These are phyloP conservation scores for Cymodocea nodosa DNA, from an alignment of 116 monocot genomes.

Conservation along the genomic window DNA sequence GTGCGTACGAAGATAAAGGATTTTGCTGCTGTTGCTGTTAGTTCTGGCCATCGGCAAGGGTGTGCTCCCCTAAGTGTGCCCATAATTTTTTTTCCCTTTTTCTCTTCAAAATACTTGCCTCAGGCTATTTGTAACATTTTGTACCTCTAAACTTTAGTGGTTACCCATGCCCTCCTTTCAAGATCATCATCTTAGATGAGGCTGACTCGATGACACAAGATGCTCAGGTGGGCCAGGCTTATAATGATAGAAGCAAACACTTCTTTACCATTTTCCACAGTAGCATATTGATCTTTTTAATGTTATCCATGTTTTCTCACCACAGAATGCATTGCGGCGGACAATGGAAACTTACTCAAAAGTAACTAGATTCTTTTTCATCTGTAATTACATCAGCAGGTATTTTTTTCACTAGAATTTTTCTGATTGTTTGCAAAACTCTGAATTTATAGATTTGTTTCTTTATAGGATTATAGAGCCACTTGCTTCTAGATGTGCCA, in stretches of 20 bases:
- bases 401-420: slow-evolving; percentile 8
- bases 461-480: slow-evolving; percentile 85
- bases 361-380: slow-evolving; percentile 94
- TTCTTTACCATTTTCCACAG: background rate
- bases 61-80: slow-evolving; percentile 10
- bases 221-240: slow-evolving; percentile 55
- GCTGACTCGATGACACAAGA: slow-evolving; percentile 99
- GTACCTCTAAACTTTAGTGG: slow-evolving; percentile 27
- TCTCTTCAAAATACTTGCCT: background rate
- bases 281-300: background rate
- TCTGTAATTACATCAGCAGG: slow-evolving; percentile 99
- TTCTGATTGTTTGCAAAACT: background rate
- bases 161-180: slow-evolving; percentile 88
- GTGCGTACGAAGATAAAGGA: slow-evolving; percentile 95
- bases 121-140: background rate
- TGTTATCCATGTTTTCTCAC: slow-evolving; percentile 1
- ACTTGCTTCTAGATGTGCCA: slow-evolving; percentile 97
- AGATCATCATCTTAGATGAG: slow-evolving; percentile 96
- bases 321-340: slow-evolving; percentile 91
- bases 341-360: slow-evolving; percentile 98
- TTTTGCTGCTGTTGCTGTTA: slow-evolving; percentile 95
- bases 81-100: background rate
- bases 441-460: slow-evolving; percentile 1
- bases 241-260: background rate
- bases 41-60: slow-evolving; percentile 56